Evolutionary conservation across 495 filamentous ascomycete genomes (phyloP), one percentile per base, ranked within the genome.

Genomic region (Trichoderma asperelloides): DNA sequence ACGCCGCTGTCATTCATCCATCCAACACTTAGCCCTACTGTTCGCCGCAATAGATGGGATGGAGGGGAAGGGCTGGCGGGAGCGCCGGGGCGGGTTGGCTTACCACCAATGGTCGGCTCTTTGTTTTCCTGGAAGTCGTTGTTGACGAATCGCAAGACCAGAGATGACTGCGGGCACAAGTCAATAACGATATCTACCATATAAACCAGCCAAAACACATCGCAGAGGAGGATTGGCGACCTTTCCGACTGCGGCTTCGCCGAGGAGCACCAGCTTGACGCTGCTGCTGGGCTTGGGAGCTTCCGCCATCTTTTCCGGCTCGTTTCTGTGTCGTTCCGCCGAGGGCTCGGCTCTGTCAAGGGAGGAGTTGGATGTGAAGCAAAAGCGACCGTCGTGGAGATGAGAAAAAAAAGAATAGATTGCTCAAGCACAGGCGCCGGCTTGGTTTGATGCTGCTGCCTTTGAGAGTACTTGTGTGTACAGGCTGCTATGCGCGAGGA

Each of bases 71-170:
- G 66, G 6, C 27, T 60, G 27, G 55, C 55, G 55, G 55, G 55
- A 60, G 25, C 2, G 55, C 55, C 6, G 65, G 67, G n/a, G 47
- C 23, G 1, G 9, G 66, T 69, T 65, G 66, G 66, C 87, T 74
- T 86, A 96, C 94, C 94, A 82, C 95, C 95, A 82, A 98, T 98
- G 65, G 95, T 98, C 57, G 95, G 95, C 75, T 98, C 95, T 82
- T 98, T 98, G 78, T 98, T 98, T 79, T 98, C 96, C 82, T 98
- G 95, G 74, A 98, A 98, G 80, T 98, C 95, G 81, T 98, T 93
- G 85, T 98, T 98, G 75, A 98, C 95, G 76, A 98, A 98, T 72
- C 95, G 92, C 71, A 98, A 86, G 66, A 98, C 95, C 64, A 98
- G 89, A 49, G 95, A 98, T 47, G 96, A 98, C 95, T 98, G 69